Evolutionary conservation across 805 yeast species (phyloP).

Genomic region (Metschnikowia dekortorum): DNA sequence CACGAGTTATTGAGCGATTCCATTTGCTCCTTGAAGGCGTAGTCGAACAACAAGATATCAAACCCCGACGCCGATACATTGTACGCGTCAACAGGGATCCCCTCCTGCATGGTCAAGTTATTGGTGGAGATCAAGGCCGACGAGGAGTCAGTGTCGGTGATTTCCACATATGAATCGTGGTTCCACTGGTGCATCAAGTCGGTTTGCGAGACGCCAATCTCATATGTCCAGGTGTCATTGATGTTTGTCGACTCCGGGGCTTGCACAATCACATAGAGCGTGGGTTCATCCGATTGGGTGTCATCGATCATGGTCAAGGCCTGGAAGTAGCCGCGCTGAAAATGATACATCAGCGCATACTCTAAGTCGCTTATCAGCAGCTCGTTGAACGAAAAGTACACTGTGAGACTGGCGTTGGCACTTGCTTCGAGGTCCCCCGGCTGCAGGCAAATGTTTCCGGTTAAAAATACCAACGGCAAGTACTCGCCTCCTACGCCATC

Average conservation of each 20-base stretch:
- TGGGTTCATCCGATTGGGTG: conserved; percentile 5
- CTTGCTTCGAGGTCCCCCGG: conserved; percentile 21
- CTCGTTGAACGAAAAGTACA: conserved; percentile 37
- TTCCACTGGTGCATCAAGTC: conserved; percentile 72
- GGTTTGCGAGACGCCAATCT: conserved; percentile 60
- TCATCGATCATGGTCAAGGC: conserved; percentile 34
- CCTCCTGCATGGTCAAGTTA: conserved; percentile 29
- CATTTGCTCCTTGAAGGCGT: conserved; percentile 33
- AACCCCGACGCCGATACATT: conserved; percentile 29
- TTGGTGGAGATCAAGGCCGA: conserved; percentile 66
- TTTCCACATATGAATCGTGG: conserved; percentile 45
- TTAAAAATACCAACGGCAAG: conserved; percentile 45
- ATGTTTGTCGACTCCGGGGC: conserved; percentile 38
- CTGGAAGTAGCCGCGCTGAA: conserved; percentile 35
- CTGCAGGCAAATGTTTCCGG: conserved; percentile 47
- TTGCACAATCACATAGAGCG: conserved; percentile 34
- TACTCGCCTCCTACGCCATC: conserved; percentile 43
- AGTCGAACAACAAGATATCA: conserved; percentile 46
- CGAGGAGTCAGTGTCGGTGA: conserved; percentile 67
- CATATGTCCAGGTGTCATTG: conserved; percentile 52
- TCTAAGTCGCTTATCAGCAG: conserved; percentile 28
- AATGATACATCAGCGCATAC: conserved; percentile 26
- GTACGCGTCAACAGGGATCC: conserved; percentile 9
- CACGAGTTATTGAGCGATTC: conserved; percentile 49
- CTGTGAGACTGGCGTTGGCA: conserved; percentile 27